Evolutionary conservation across 1,139 yeast genomes (phyloP).

Genomic region (Saccharomyces hybrid): DNA sequence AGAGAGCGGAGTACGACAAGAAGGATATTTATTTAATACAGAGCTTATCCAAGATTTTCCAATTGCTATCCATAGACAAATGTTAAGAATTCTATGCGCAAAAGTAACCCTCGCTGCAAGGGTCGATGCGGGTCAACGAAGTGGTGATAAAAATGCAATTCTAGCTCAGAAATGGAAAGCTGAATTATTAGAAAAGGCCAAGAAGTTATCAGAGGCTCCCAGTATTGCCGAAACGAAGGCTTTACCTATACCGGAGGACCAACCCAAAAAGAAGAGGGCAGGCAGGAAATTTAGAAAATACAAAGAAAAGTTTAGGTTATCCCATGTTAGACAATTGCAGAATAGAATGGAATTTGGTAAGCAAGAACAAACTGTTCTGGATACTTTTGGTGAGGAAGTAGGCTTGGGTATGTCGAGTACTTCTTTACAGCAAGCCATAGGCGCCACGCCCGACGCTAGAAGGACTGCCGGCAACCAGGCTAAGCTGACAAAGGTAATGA

Average conservation of each 20-base stretch:
- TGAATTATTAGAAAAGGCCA: constrained; percentile 58
- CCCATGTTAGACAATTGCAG: constrained; percentile 76
- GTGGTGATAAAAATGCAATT: constrained; percentile 40
- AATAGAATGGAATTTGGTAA: constrained; percentile 80
- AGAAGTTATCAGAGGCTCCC: constrained; percentile 73
- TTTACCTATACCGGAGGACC: constrained; percentile 73
- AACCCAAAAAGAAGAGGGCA: constrained; percentile 74
- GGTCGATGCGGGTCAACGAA: constrained; percentile 42
- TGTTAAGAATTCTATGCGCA: constrained; percentile 71
- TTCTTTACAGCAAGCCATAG: constrained; percentile 14
- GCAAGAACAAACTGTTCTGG: constrained; percentile 54
- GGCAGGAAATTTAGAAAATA: constrained; percentile 74
- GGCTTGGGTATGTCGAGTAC: constrained; percentile 65
- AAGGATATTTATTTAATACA: constrained; percentile 55
- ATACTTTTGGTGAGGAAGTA: constrained; percentile 68
- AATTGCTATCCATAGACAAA: constrained; percentile 54
- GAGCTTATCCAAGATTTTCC: constrained; percentile 48
- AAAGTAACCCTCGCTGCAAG: constrained; percentile 80
- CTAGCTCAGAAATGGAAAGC: constrained; percentile 51
- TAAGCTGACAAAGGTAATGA: constrained; percentile 48
- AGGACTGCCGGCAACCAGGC: constrained; percentile 40
- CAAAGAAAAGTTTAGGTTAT: constrained; percentile 72
- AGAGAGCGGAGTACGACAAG: constrained; percentile 44
- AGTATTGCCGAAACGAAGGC: constrained; percentile 63
- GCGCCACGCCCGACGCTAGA: constrained; percentile 5